These are phyloP conservation scores for Fremontodendron californicum DNA, from an alignment of 345 rosid species.

Conservation along the genomic window DNA sequence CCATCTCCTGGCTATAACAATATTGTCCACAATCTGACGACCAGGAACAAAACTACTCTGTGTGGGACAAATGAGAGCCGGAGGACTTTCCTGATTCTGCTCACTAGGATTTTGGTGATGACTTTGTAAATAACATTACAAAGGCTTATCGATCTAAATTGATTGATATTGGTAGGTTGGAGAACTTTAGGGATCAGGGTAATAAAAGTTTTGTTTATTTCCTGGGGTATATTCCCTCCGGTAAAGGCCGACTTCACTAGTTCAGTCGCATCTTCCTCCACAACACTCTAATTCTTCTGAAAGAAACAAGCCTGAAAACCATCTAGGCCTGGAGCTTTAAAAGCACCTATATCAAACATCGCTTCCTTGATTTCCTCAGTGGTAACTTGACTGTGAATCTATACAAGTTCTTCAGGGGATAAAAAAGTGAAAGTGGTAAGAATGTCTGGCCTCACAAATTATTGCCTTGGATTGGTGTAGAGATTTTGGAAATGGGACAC, in stretches of 20 bases:
- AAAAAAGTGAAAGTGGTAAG: too few species aligned
- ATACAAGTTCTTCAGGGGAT: too few species aligned
- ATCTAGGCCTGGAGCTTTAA: background rate
- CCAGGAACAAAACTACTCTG: background rate
- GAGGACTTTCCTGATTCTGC: background rate
- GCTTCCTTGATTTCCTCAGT: background rate
- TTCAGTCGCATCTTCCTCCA: background rate
- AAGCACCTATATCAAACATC: background rate
- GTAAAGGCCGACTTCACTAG: too few species aligned
- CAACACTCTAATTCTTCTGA: background rate
- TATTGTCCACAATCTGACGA: background rate
- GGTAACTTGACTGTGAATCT: too few species aligned
- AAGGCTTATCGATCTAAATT: background rate
- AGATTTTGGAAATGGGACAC: too few species aligned
- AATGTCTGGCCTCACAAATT: too few species aligned
- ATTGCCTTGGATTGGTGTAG: too few species aligned
- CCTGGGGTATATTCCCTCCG: too few species aligned
- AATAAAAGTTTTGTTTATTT: background rate
- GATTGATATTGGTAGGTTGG: background rate
- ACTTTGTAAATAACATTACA: background rate
- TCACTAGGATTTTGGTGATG: background rate
- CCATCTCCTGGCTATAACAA: too few species aligned
- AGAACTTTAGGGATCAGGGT: background rate
- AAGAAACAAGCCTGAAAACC: background rate
- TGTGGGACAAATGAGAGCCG: background rate